Base-by-base conservation (phyloP, 164 flowering plant species). In the Vitis cinerea region DNA sequence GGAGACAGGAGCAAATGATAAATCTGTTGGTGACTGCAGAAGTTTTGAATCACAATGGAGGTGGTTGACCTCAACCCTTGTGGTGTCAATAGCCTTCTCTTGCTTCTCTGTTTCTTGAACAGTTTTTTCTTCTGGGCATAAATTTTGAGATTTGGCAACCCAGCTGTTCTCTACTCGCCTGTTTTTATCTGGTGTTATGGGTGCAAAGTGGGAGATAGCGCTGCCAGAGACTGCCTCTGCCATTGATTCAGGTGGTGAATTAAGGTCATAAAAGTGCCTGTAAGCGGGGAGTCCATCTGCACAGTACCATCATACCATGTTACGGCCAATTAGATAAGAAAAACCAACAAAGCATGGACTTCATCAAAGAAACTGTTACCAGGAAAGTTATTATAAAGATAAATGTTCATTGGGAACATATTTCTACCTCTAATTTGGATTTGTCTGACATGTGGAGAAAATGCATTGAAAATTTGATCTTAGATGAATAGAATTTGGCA, bases 181-280 rank as follows among this genome's bases (percentile, higher is more conserved):
- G 57, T 61, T 48, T 66, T 80, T 72, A 3, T 78, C 79, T 57
- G 89, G 88, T 66, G 93, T 84, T 56, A 77, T 60, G 7, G 88
- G 89, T 52, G 81, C 76, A 61, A 77, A 71, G 10, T 75, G 78
- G 31, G 64, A 16, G 23, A 59, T 67, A 9, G 10, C 57, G 3
- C 16, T 62, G 56, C 69, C 50, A 3, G 64, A 71, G 29, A 62
- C 29, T 54, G 69, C 79, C 68, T 77, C 68, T 12, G 67, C 68
- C 37, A 58, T 44, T 64, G 63, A 50, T 27, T 63, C 70, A 2
- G 80, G 66, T 55, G 63, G 68, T 23, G 70, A 72, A 73, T 82
- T 79, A 2, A 78, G 80, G 64, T 82, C 78, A 66, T 67, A 75
- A 2, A 61, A 31, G 10, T 68, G 68, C 57, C 27, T n/a, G 31